phyloP scores from a whole-genome alignment of 345 rosid species.

The Rhodamnia rubescens region DNA sequence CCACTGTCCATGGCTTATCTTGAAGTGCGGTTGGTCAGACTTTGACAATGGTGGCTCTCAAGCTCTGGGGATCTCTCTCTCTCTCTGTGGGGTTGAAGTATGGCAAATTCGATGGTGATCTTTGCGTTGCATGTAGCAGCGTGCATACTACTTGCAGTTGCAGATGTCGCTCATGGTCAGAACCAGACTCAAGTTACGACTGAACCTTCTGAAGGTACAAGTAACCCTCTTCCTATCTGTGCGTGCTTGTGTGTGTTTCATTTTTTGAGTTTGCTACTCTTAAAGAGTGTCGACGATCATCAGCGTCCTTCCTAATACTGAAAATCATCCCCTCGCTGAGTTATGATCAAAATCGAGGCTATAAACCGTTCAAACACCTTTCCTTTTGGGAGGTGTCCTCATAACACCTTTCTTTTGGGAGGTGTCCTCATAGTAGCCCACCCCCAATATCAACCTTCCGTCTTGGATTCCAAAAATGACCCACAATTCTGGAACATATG shows the following conservation, averaged over 20 bases:
- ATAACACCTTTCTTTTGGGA: not conserved
- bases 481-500: not conserved
- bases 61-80: not conserved
- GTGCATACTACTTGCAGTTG: not conserved
- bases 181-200: not conserved
- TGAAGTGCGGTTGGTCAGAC: not conserved
- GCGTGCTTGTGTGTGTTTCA: not conserved
- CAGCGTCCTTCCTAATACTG: not conserved
- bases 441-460: not conserved
- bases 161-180: not conserved
- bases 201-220: slow-evolving; percentile 1
- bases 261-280: not conserved
- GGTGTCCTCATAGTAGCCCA: not conserved
- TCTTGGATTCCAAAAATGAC: not conserved
- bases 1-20: not conserved
- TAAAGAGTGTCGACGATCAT: not conserved
- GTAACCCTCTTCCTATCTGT: not conserved
- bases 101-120: not conserved
- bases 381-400: not conserved
- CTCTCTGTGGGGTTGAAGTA: not conserved
- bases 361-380: not conserved
- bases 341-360: not conserved
- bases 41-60: not conserved
- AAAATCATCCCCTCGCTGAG: not conserved
- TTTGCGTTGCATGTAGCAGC: not conserved